A percentile compares a stretch with the other conserved stretches of the same genome.
Evolutionary conservation across 1,139 yeast species (phyloP).

Genomic region (Meyerozyma sp.): DNA sequence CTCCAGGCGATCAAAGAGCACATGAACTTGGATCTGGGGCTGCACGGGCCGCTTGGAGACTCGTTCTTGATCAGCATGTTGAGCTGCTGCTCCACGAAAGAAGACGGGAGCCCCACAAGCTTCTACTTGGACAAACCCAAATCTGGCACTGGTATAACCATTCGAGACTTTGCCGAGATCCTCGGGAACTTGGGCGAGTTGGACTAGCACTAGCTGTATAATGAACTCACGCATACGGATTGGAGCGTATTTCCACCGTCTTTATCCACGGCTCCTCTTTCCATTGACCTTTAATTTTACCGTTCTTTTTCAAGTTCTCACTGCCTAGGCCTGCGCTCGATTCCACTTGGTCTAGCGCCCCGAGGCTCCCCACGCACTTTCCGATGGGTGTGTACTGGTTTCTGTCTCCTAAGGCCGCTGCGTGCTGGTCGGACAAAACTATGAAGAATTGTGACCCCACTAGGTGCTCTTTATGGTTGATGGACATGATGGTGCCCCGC

Average conservation of each 20-base stretch:
- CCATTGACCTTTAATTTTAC: constrained; percentile 18
- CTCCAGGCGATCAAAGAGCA: constrained; percentile 25
- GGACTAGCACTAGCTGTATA: constrained; percentile 8
- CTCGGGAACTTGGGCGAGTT: constrained; percentile 38
- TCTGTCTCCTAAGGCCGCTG: constrained; percentile 6
- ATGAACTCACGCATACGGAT: constrained; percentile 11
- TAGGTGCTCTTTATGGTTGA: constrained; percentile 5
- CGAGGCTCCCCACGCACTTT: constrained; percentile 15
- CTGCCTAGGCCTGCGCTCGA: constrained; percentile 8
- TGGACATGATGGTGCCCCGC: background rate
- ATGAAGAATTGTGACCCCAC: constrained; percentile 22
- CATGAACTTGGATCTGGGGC: constrained; percentile 24
- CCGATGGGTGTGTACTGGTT: constrained; percentile 15
- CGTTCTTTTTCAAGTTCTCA: constrained; percentile 12
- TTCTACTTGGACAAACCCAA: constrained; percentile 24
- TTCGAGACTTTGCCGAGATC: constrained; percentile 42
- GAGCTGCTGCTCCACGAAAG: constrained; percentile 29
- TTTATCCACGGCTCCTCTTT: constrained; percentile 14
- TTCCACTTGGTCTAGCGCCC: constrained; percentile 12
- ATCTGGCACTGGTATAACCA: constrained; percentile 24
- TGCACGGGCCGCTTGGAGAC: constrained; percentile 19
- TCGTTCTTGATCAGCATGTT: constrained; percentile 41
- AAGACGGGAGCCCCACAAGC: constrained; percentile 24
- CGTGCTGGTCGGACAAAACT: constrained; percentile 12
- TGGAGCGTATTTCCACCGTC: constrained; percentile 14